phyloP scores from a whole-genome alignment of 352 stramenopile species.

The Phytophthora fragariae region DNA sequence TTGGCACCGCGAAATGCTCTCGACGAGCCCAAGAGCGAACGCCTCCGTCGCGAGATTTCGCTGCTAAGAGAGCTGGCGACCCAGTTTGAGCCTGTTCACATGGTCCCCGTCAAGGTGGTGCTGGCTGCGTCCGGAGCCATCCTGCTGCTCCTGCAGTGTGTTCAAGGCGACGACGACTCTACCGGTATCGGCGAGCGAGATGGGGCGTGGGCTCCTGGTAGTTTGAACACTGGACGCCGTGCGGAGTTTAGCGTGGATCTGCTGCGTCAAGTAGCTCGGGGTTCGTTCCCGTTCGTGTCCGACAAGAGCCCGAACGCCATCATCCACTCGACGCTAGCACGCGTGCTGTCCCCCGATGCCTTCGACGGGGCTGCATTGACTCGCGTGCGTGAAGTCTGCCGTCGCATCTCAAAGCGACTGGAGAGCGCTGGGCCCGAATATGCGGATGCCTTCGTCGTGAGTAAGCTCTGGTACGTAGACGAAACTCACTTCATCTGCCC shows the following conservation, averaged over 20 bases:
- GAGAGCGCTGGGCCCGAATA: background rate
- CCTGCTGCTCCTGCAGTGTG: constrained; percentile 59
- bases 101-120: constrained; percentile 50
- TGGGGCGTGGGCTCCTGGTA: background rate
- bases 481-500: constrained; percentile 65
- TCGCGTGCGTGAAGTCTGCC: constrained; percentile 42
- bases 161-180: constrained; percentile 4
- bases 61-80: constrained; percentile 38
- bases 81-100: constrained; percentile 43
- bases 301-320: constrained; percentile 39
- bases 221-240: constrained; percentile 23
- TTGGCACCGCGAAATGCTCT: constrained; percentile 33
- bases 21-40: constrained; percentile 27
- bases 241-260: constrained; percentile 56
- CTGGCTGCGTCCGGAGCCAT: constrained; percentile 61
- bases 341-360: constrained; percentile 51
- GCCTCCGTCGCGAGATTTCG: constrained; percentile 42
- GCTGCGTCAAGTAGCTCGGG: constrained; percentile 42
- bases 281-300: constrained; percentile 52
- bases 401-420: constrained; percentile 49
- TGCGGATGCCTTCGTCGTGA: constrained; percentile 31
- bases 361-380: constrained; percentile 35
- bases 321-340: constrained; percentile 67
- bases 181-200: background rate
- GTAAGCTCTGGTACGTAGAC: constrained; percentile 65